Percentiles rank a stretch among this genome's conserved stretches.
These are phyloP conservation scores for Ustilago crameri DNA, from an alignment of 1,284 basidiomycete genomes.

Conservation along the genomic window DNA sequence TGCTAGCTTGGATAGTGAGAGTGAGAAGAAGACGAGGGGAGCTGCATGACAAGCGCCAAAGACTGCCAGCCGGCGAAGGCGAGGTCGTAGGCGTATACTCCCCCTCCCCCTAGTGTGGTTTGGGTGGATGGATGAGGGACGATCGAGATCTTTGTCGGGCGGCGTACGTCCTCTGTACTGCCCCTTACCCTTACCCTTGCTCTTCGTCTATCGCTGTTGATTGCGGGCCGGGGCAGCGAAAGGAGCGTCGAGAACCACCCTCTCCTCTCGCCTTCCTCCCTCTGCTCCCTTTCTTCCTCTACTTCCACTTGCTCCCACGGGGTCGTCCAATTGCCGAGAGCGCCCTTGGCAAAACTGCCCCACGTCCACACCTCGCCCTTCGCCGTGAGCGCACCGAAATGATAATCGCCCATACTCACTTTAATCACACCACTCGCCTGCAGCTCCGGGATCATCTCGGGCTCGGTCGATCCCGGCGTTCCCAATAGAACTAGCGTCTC, in stretches of 20 bases:
- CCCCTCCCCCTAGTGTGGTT: background rate
- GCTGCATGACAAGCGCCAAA: conserved; percentile 28
- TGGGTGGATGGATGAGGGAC: background rate
- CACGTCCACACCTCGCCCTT: conserved; percentile 83
- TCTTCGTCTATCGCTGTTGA: too few species aligned
- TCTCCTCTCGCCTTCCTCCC: too few species aligned
- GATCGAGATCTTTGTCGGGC: conserved; percentile 1
- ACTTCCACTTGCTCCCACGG: conserved; percentile 15
- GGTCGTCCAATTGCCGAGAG: conserved; percentile 77
- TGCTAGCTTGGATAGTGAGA: too few species aligned
- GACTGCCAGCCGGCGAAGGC: conserved; percentile 51
- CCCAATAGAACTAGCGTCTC: conserved; percentile 55
- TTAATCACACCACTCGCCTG: conserved; percentile 82
- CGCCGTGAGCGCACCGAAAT: conserved; percentile 83
- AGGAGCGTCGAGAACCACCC: too few species aligned
- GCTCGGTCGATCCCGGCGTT: conserved; percentile 66
- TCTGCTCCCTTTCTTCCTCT: conserved; percentile 9
- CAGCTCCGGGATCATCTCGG: conserved; percentile 77
- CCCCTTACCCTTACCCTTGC: too few species aligned
- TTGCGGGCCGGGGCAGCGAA: too few species aligned
- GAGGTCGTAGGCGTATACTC: conserved; percentile 46
- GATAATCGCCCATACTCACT: conserved; percentile 87
- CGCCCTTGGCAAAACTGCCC: conserved; percentile 81
- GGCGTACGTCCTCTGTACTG: background rate
- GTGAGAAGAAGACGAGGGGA: conserved; percentile 5